Percentiles rank a stretch among this genome's conserved stretches.
These are phyloP conservation scores for Alternaria incomplexa DNA, from an alignment of 2,329 filamentous ascomycete species.

Conservation along the genomic window DNA sequence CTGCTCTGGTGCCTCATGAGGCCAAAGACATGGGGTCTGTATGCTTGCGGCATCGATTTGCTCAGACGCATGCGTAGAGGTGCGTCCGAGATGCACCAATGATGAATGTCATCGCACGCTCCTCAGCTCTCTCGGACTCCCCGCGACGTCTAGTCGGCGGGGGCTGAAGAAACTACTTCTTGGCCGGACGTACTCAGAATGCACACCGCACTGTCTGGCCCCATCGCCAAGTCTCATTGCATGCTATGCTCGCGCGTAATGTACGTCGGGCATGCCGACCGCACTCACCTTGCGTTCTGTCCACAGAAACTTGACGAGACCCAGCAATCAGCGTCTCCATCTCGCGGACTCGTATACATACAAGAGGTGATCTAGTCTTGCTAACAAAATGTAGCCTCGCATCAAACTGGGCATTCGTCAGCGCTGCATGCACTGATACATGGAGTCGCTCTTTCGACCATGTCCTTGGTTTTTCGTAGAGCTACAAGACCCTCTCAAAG, in stretches of 20 bases:
- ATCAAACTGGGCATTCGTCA: no score
- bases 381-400: no score
- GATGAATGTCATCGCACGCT: neutral
- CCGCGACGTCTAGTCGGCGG: neutral
- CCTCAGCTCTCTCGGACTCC: neutral
- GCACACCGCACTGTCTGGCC: neutral
- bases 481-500: no score
- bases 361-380: no score
- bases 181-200: neutral
- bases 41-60: neutral
- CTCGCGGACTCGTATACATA: no score
- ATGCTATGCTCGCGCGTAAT: neutral
- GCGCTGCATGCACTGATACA: no score
- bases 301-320: no score
- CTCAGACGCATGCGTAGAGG: neutral
- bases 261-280: neutral
- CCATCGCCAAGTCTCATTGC: neutral
- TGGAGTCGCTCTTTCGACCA: no score
- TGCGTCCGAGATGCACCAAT: neutral
- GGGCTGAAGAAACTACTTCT: neutral
- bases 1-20: neutral
- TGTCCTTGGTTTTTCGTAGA: no score
- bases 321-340: no score
- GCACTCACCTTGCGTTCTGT: neutral
- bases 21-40: no score